Base-by-base conservation (phyloP, 768 basidiomycete genomes). In the Kwoniella botswanensis region DNA sequence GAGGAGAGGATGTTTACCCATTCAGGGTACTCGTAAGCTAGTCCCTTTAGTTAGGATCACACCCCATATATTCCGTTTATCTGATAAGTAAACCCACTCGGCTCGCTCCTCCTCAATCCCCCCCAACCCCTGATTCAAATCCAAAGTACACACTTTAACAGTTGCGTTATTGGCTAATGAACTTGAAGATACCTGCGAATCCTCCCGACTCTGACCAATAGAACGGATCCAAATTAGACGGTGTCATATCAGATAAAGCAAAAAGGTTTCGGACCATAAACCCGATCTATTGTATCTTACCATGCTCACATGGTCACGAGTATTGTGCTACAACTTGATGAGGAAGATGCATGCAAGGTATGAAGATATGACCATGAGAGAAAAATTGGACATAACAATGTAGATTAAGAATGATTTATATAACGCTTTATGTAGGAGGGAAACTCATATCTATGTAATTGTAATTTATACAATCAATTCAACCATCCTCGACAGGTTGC, bases 401-500 rank as follows among this genome's bases (percentile, higher is more conserved):
- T 60, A n/a, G 18, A 60, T 35, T 35, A 18, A 60, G 18, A 29
- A 56, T 56, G 55, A 56, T 56, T 56, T 43, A 10, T 21, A 60
- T 22, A 17, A 60, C 17, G 46, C 18, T 15, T 15, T 15, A 50
- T 50, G 46, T 42, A 44, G 5, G 43, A 62, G 11, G 35, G 21
- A 55, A 22, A 11, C 18, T n/a, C 18, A 21, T 24, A 21, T 18
- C 89, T 12, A 3, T 7, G 35, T 35, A 35, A 35, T 35, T 7
- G 35, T 1, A 1, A 35, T 1, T 35, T 7, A 35, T 35, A 58
- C 24, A 56, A n/a, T 59, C 92, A 98, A 86, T 97, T 97, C 86
- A 97, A 91, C 86, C 89, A 96, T 72, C 94, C 94, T 80, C 95
- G 91, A 85, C 95, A 98, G 21, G 73, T 75, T 4, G 70, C 63